Percentiles rank a stretch among this genome's conserved stretches.
These are phyloP conservation scores for Amanita rubescens DNA, from an alignment of 768 basidiomycete genomes.

Conservation along the genomic window DNA sequence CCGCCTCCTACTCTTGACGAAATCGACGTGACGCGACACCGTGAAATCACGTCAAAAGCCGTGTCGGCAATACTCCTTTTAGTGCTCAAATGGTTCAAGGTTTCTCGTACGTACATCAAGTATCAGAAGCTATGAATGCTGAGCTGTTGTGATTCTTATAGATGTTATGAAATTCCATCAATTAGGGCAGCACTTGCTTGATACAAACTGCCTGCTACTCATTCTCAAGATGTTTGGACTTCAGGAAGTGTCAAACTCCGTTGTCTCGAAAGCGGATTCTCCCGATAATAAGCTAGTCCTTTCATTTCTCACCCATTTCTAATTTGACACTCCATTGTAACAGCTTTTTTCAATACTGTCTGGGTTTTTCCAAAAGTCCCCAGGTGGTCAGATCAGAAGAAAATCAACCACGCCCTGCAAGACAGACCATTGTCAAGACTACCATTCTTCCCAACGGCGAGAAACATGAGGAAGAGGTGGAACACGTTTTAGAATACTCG, in stretches of 20 bases:
- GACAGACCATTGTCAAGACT: constrained; percentile 50
- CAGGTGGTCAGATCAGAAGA: constrained; percentile 58
- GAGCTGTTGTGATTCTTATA: constrained; percentile 21
- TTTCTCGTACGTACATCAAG: constrained; percentile 69
- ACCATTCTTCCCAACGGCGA: constrained; percentile 65
- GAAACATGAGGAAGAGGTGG: constrained; percentile 79
- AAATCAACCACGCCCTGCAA: constrained; percentile 49
- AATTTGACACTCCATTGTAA: not conserved
- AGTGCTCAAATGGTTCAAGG: constrained; percentile 96
- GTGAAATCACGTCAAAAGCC: constrained; percentile 96
- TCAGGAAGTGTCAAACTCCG: constrained; percentile 78
- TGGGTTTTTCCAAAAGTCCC: constrained; percentile 66
- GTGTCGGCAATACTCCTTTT: constrained; percentile 91
- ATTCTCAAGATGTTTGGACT: constrained; percentile 98
- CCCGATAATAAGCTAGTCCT: constrained; percentile 70
- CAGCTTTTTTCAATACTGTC: constrained; percentile 96
- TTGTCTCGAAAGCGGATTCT: constrained; percentile 84
- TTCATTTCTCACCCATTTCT: not conserved
- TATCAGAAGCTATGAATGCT: not conserved
- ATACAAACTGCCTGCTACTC: constrained; percentile 89
- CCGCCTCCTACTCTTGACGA: constrained; percentile 82
- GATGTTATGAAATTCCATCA: constrained; percentile 99
- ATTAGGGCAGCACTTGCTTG: constrained; percentile 89
- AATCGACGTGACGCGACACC: constrained; percentile 87
- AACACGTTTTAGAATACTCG: constrained; percentile 88